Base-by-base conservation (phyloP, 2,329 filamentous ascomycete species). In the Botrytis aclada region DNA sequence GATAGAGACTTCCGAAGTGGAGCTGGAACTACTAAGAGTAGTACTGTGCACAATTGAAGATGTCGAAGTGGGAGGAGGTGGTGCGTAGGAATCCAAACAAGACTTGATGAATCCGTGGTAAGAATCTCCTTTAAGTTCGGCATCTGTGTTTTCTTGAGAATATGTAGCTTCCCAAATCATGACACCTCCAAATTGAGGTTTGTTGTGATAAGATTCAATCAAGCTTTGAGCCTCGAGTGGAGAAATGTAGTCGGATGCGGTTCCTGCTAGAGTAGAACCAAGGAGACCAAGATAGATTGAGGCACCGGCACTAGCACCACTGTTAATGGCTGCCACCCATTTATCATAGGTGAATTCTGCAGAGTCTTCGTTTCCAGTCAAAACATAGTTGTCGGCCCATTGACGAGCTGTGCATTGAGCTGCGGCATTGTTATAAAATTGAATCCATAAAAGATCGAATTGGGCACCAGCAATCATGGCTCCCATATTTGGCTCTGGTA, bases 381-480 rank as follows among this genome's bases (percentile, higher is more conserved):
- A 37, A 69, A 51, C 62, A 41, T 58, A 60, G 18, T 70, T 70
- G 18, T 32, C 51, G 4, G 75, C 72, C 66, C 73, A 80, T 56
- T 76, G 74, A 34, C 78, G 75, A 51, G 79, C 80, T 54, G 74
- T 76, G 58, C 80, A 81, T 66, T 64, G 58, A n/a, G 70, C 56
- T 18, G 58, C 51, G 12, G 62, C 72, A 39, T 78, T 80, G 75
- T 81, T 81, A 72, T 81, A 81, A 62, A 79, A 81, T 65, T 81
- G 80, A 58, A 80, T 77, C 74, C 75, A 81, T 6, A 81, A 70
- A 39, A 79, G 71, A 75, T 81, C 80, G 67, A 81, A 81, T 39
- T 77, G 12, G 5, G 75, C 76, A 16, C 56, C 70, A 4, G 61
- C 56, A 60, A 81, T 81, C 70, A 78, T 78, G 16, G 47, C 39